These are phyloP conservation scores for Aureobasidium sp. DNA, from an alignment of 2,329 filamentous ascomycete species.

Conservation along the genomic window DNA sequence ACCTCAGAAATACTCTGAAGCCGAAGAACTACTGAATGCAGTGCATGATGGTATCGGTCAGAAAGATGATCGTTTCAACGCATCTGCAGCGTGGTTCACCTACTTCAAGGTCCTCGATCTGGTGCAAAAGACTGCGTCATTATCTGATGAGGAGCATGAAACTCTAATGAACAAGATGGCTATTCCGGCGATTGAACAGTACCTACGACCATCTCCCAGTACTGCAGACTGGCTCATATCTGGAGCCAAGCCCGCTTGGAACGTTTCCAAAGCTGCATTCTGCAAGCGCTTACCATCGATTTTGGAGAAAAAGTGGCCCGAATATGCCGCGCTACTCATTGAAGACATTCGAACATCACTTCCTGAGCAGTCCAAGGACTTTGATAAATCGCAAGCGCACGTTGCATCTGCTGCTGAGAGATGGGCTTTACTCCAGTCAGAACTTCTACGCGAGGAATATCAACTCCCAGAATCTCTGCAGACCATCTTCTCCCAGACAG, in stretches of 20 bases:
- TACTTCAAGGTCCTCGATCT: conserved; percentile 60
- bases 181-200: conserved; percentile 48
- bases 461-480: conserved; percentile 22
- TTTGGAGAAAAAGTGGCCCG: conserved; percentile 54
- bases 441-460: conserved; percentile 28
- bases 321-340: conserved; percentile 55
- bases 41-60: conserved; percentile 64
- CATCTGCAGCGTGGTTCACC: conserved; percentile 62
- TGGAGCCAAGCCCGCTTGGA: conserved; percentile 34
- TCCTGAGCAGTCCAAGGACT: conserved; percentile 75
- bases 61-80: conserved; percentile 67
- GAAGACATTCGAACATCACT: conserved; percentile 65
- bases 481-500: conserved; percentile 29
- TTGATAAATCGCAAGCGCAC: conserved; percentile 62
- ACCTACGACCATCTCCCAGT: conserved; percentile 43
- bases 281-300: conserved; percentile 3
- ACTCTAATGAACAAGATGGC: conserved; percentile 43
- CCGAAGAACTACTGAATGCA: conserved; percentile 57
- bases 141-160: conserved; percentile 39
- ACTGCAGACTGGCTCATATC: conserved; percentile 46
- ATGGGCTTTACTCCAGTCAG: conserved; percentile 50
- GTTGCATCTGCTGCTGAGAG: conserved; percentile 61
- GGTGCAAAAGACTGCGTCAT: conserved; percentile 32
- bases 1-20: conserved; percentile 46
- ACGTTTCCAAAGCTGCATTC: conserved; percentile 32